Evolutionary conservation across 805 yeast species (phyloP).

Genomic region (Sugiyamaella chiloensis): DNA sequence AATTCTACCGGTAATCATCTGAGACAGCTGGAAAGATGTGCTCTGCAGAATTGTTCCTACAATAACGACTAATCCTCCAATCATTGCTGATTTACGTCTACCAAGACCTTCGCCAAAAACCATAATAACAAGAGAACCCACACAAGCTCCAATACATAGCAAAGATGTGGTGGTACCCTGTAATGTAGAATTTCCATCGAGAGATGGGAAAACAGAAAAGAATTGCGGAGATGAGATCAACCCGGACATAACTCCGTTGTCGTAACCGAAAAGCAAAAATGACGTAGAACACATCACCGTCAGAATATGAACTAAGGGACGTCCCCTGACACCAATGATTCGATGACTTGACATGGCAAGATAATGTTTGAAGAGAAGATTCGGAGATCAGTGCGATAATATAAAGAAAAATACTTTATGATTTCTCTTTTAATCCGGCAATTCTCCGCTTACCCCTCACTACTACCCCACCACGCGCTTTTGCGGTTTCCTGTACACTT

Average conservation of each 20-base stretch:
- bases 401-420: no score
- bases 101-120: conserved; percentile 61
- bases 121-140: conserved; percentile 64
- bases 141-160: conserved; percentile 73
- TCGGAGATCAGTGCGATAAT: neutral
- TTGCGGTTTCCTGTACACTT: no score
- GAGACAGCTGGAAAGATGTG: conserved; percentile 47
- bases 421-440: no score
- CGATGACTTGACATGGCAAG: neutral
- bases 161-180: conserved; percentile 61
- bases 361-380: neutral
- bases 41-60: conserved; percentile 65
- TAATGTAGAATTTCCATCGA: conserved; percentile 21
- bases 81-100: conserved; percentile 58
- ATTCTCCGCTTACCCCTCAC: no score
- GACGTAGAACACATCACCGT: conserved; percentile 9
- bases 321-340: conserved; percentile 5
- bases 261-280: conserved; percentile 55
- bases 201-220: conserved; percentile 6
- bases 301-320: conserved; percentile 4
- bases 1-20: conserved; percentile 71
- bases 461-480: no score
- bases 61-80: conserved; percentile 54
- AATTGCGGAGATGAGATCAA: conserved; percentile 52
- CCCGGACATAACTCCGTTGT: conserved; percentile 75